Conservation (phyloP, 1,284 basidiomycete genomes). For the Boletellus deceptivus region DNA sequence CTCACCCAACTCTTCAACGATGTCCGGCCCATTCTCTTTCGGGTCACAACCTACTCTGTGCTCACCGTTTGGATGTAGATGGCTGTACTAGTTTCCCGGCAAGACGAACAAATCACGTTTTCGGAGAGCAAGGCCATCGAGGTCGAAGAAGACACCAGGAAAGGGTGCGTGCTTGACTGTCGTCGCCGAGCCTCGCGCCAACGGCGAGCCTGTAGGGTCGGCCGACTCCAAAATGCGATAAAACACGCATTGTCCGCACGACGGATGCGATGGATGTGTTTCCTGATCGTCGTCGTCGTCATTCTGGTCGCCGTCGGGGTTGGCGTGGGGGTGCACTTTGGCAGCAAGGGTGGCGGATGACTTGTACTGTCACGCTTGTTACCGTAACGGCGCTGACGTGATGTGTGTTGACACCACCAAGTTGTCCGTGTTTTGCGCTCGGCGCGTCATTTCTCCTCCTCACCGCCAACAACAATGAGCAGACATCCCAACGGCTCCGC, state of each 20-base stretch:
- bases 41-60: background rate
- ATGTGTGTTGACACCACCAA: constrained; percentile 10
- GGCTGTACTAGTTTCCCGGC: constrained; percentile 75
- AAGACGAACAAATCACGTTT: constrained; percentile 69
- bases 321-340: constrained; percentile 32
- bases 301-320: constrained; percentile 31
- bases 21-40: constrained; percentile 32
- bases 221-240: constrained; percentile 72
- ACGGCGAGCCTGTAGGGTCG: constrained; percentile 40
- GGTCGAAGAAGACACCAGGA: constrained; percentile 67
- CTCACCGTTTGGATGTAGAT: constrained; percentile 47
- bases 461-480: constrained; percentile 25
- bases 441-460: constrained; percentile 21
- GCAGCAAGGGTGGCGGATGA: constrained; percentile 8
- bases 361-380: background rate
- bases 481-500: constrained; percentile 28
- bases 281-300: constrained; percentile 36
- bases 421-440: constrained; percentile 14
- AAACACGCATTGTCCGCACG: constrained; percentile 67
- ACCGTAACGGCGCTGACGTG: constrained; percentile 22
- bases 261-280: constrained; percentile 81
- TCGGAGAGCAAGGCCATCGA: constrained; percentile 62
- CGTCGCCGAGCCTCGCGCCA: background rate
- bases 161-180: constrained; percentile 52
- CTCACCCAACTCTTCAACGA: constrained; percentile 89